A percentile compares a stretch with the other conserved stretches of the same genome.
Evolutionary conservation across 2,329 filamentous ascomycete species (phyloP).

Genomic region (Onygenales sp.): DNA sequence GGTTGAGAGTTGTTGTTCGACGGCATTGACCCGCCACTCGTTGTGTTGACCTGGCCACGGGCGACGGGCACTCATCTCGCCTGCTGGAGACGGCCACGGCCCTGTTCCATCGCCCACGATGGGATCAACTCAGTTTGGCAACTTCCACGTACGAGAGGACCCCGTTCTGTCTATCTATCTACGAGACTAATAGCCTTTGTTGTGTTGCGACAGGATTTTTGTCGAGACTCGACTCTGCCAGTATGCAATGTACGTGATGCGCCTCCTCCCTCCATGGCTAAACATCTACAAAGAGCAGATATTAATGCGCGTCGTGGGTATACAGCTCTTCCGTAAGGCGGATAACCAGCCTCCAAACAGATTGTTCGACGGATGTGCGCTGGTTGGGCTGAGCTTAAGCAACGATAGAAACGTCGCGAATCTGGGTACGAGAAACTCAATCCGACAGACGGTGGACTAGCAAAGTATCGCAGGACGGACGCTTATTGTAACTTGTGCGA

Average conservation of each 20-base stretch:
- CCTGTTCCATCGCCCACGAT: constrained; percentile 22
- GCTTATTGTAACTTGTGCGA: not conserved
- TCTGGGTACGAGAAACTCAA: constrained; percentile 51
- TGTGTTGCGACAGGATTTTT: constrained; percentile 55
- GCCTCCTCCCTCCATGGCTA: not conserved
- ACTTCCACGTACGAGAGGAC: constrained; percentile 43
- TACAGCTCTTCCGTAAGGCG: constrained; percentile 53
- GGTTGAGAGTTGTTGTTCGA: too few species aligned
- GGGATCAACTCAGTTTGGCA: constrained; percentile 48
- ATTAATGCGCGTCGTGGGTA: not conserved
- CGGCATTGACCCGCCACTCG: too few species aligned
- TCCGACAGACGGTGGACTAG: not conserved
- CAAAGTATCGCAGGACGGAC: too few species aligned
- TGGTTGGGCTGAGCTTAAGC: constrained; percentile 66
- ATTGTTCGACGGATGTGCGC: constrained; percentile 60
- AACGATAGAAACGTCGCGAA: constrained; percentile 64
- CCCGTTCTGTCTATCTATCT: not conserved
- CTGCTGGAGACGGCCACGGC: not conserved
- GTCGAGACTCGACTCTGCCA: constrained; percentile 72
- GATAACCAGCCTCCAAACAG: constrained; percentile 49
- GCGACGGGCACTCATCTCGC: too few species aligned
- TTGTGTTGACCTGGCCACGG: too few species aligned
- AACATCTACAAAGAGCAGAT: not conserved
- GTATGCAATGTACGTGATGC: constrained; percentile 66
- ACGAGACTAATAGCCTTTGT: constrained; percentile 3